Evolutionary conservation across 768 basidiomycete genomes (phyloP).

Genomic region (Suillus fuscotomentosus): DNA sequence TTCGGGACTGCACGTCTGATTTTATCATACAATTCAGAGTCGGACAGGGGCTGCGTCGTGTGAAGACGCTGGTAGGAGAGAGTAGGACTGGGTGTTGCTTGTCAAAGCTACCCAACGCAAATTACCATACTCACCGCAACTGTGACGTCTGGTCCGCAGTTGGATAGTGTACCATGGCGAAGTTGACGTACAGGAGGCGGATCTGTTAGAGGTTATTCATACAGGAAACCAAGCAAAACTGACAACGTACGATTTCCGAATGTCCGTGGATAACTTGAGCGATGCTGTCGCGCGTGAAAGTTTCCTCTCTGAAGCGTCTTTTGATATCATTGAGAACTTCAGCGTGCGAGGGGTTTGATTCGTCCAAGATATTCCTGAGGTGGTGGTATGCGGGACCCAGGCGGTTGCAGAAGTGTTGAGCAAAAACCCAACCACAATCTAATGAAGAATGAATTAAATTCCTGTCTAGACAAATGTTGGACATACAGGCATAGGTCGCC

Average conservation of each 20-base stretch:
- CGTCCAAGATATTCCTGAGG: slow-evolving; percentile 86
- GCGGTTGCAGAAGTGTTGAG: slow-evolving; percentile 96
- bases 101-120: not conserved
- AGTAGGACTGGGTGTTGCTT: slow-evolving; percentile 64
- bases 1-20: slow-evolving; percentile 82
- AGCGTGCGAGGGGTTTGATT: slow-evolving; percentile 84
- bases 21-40: slow-evolving; percentile 83
- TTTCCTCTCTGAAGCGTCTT: slow-evolving; percentile 95
- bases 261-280: slow-evolving; percentile 83
- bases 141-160: slow-evolving; percentile 49
- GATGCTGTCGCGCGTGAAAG: slow-evolving; percentile 95
- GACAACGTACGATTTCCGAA: slow-evolving; percentile 73
- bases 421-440: slow-evolving; percentile 98
- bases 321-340: slow-evolving; percentile 96
- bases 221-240: not conserved
- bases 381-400: slow-evolving; percentile 89
- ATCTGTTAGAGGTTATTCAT: slow-evolving; percentile 47
- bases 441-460: slow-evolving; percentile 10
- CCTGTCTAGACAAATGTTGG: not conserved
- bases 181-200: slow-evolving; percentile 93
- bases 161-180: slow-evolving; percentile 94
- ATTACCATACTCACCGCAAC: slow-evolving; percentile 56
- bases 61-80: slow-evolving; percentile 94
- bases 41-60: slow-evolving; percentile 78
- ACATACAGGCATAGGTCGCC: slow-evolving; percentile 88